Evolutionary conservation across 2,329 filamentous ascomycete genomes (phyloP), one percentile per base, ranked within the genome.

Genomic region (Thelonectria blattea): DNA sequence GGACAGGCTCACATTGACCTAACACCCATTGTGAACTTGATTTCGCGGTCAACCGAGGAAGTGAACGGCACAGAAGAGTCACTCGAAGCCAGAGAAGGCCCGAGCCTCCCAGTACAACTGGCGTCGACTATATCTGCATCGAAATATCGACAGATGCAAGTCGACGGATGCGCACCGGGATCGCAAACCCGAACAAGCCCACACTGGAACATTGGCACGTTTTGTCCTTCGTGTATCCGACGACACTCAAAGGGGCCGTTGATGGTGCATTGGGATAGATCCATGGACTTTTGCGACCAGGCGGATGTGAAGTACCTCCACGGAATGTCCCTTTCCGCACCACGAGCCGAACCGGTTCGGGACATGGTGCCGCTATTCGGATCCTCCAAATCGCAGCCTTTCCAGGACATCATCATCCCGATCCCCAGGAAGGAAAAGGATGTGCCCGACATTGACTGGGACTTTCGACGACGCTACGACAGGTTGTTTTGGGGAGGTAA

Each of bases 331-430:
- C 80, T 91, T 42, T 86, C 85, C 0, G 85, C 89, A 0, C 84
- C 89, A 8, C 80, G 84, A 1, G 80, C 86, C 63, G 84, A 85
- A 50, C 84, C 88, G 0, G 83, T 89, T 1, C 83, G 86, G 62
- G 81, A 88, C 18, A 80, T 95, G 4, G 76, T 90, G 2, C 92
- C 92, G 0, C 79, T 95, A 11, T 95, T 95, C 75, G 91, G 91
- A 63, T 83, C 90, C 59, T 88, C 87, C 50, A 92, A 92, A 68
- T 86, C 88, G 1, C 81, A 85, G 46, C 87, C 88, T 5, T 94
- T 91, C 76, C 86, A 84, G 64, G 92, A 96, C 71, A 91, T 96
- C 34, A 75, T 93, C 20, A 89, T 93, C 53, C 91, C 92, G 0
- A 70, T 85, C 79, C 82, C 67, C 53, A 55, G 60, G 82, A 84